Conservation (phyloP, 306 rosid genomes). For the Glycine soja region DNA sequence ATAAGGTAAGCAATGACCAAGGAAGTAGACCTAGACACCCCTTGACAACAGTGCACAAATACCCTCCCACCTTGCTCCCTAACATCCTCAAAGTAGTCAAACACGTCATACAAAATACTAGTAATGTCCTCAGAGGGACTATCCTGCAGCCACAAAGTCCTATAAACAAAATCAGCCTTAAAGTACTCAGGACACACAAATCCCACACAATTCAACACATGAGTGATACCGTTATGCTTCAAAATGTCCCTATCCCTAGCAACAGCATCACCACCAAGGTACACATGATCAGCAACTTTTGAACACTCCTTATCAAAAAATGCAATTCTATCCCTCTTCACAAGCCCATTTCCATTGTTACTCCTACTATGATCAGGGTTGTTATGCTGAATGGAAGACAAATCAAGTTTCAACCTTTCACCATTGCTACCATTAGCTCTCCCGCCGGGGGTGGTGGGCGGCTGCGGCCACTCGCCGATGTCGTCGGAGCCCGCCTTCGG, state of each 20-base stretch:
- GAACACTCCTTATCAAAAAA: conserved; percentile 97
- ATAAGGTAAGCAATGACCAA: conserved; percentile 95
- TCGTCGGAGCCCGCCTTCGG: conserved; percentile 95
- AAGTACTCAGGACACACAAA: conserved; percentile 98
- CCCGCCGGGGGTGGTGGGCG: conserved; percentile 89
- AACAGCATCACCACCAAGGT: conserved; percentile 99
- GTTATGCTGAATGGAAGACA: conserved; percentile 82
- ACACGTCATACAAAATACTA: conserved; percentile 91
- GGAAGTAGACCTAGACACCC: conserved; percentile 97
- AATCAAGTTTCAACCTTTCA: conserved; percentile 96
- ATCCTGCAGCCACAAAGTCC: conserved; percentile 97
- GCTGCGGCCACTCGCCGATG: conserved; percentile 97
- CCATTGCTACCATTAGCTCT: conserved; percentile 59
- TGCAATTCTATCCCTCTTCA: conserved; percentile 97
- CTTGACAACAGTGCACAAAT: conserved; percentile 99
- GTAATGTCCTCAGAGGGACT: conserved; percentile 98
- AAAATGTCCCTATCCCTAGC: conserved; percentile 90
- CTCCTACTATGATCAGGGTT: conserved; percentile 59
- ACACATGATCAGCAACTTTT: conserved; percentile 90
- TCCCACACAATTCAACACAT: conserved; percentile 94
- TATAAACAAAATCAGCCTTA: conserved; percentile 82
- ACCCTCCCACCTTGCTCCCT: conserved; percentile 93
- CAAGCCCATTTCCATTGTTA: conserved; percentile 76
- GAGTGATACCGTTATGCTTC: conserved; percentile 88
- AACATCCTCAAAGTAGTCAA: conserved; percentile 98